These are phyloP conservation scores for Sarocladiaceae sp. DNA, from an alignment of 2,329 filamentous ascomycete genomes.

Conservation along the genomic window DNA sequence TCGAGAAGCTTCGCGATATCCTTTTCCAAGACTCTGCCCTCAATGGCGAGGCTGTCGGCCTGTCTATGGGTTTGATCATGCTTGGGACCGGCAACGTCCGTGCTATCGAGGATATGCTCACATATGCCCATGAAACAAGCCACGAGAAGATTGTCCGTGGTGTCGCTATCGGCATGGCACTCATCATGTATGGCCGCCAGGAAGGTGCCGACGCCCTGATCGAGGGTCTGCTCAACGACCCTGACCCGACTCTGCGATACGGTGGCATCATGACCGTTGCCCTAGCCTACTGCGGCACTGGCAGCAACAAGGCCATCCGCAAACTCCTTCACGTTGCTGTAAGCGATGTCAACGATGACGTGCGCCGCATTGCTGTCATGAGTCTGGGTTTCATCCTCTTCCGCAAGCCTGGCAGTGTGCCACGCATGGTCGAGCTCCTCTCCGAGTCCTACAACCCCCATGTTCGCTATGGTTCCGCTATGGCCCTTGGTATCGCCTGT, in stretches of 20 bases:
- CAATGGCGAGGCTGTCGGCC: slow-evolving; percentile 91
- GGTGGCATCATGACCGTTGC: slow-evolving; percentile 99
- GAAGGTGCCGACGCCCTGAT: slow-evolving; percentile 93
- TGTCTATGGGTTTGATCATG: slow-evolving; percentile 98
- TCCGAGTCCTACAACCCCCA: slow-evolving; percentile 99
- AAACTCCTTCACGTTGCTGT: slow-evolving; percentile 94
- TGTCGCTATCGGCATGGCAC: slow-evolving; percentile 89
- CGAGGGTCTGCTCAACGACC: slow-evolving; percentile 85
- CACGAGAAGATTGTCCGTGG: slow-evolving; percentile 99
- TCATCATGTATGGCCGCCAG: slow-evolving; percentile 97
- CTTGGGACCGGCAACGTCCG: slow-evolving; percentile 93
- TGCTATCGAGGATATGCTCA: slow-evolving; percentile 92
- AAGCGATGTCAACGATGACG: slow-evolving; percentile 96
- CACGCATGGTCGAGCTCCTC: slow-evolving; percentile 96
- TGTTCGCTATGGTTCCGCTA: slow-evolving; percentile 93
- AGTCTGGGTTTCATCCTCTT: slow-evolving; percentile 97
- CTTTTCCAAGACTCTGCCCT: slow-evolving; percentile 91
- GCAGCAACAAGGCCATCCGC: slow-evolving; percentile 97
- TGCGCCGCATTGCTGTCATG: slow-evolving; percentile 93
- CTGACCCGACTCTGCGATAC: slow-evolving; percentile 88
- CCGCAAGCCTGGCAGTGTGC: slow-evolving; percentile 93
- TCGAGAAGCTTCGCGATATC: slow-evolving; percentile 82
- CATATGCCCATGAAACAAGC: slow-evolving; percentile 94
- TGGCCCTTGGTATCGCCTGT: slow-evolving; percentile 97
- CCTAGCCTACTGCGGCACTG: slow-evolving; percentile 91